Evolutionary conservation across 2,329 filamentous ascomycete genomes (phyloP), one percentile per base, ranked within the genome.

Genomic region (Penicillium sp.): DNA sequence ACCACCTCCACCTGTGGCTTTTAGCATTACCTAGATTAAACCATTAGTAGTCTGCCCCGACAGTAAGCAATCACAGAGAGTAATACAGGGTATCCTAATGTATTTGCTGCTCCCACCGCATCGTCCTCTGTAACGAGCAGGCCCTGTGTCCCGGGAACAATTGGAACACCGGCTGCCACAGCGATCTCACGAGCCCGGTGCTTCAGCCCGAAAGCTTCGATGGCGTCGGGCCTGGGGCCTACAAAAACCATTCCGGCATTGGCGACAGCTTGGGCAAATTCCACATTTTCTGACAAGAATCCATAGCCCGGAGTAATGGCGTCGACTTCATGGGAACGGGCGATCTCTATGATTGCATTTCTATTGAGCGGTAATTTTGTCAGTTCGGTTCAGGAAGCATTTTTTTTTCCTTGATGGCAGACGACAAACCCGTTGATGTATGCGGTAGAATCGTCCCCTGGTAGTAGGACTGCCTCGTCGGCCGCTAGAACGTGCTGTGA

Each of bases 1-100:
- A 41, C 88, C 88, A 29, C 88, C 87, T 6, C 85, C 86, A 52
- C 81, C 81, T 12, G 88, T 85, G 55, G 86, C 88, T 75, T 95
- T 95, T 45, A 88, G 75, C 61, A 89, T 77, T 6, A 89, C 84
- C 12, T 60, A 24, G 24, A 19, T 19, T 19, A 19, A 19, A 19
- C 17, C 17, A 19, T 32, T 2, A 34, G 29, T 22, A 13, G n/a
- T 3, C 9, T 12, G 28, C 12, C 6, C 26, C 8, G 33, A n/a
- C 10, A 9, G 21, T 1, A 21, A 12, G 6, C 6, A n/a, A n/a
- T 35, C 2, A 8, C 9, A 26, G 22, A 9, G 32, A 24, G 3
- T 3, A 19, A 6, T 57, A 78, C 72, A 1, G 77, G 77, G 54
- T 71, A 79, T 0, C 76, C 74, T 33, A 79, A 64, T 19, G 61